Base-by-base conservation (phyloP, 441 rosid species). In the Gossypium laxum region DNA sequence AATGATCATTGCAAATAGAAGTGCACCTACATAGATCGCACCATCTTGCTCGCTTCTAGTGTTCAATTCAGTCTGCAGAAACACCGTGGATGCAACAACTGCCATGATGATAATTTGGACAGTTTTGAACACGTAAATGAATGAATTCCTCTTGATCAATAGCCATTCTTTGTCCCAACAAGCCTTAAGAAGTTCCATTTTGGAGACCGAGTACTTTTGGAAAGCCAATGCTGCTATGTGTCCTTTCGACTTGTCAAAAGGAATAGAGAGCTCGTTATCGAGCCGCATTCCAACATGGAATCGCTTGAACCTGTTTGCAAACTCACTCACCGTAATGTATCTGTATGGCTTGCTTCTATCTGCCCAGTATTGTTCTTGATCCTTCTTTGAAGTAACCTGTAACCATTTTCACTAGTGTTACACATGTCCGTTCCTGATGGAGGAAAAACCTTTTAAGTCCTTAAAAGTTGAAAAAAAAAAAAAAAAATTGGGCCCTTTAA, bases 311-410 rank as follows among this genome's bases (percentile, higher is more conserved):
- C 50, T 81, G 59, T 75, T 67, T 1, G 86, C 86, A 68, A 94
- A 90, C 47, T 94, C 97, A 0, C 80, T 11, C 0, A 90, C 94
- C 51, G 96, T 34, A n/a, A 90, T 60, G 78, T 83, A 89, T 66
- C 81, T 73, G 80, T 89, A 87, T 0, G 91, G 89, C 52, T 50
- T 86, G 64, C 4, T 81, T 67, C 72, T 81, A 54, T 88, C 87
- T 21, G 77, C 82, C 97, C 96, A 90, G 19, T 91, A 94, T 54
- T 89, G 98, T 48, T 89, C 89, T 76, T 94, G 97, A 78, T 94
- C 97, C 74, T 94, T 94, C 77, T 74, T 88, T 1, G 97, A 94
- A 3, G 97, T 87, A 76, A 93, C 97, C 97, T 93, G 82, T 62
- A 48, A 57, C 21, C 41, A 43, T 14, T 43, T n/a, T 24, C 70